Percentiles rank a stretch among this genome's conserved stretches.
Evolutionary conservation across 139 green algal genomes (phyloP).

Genomic region (Pleodorina starrii): DNA sequence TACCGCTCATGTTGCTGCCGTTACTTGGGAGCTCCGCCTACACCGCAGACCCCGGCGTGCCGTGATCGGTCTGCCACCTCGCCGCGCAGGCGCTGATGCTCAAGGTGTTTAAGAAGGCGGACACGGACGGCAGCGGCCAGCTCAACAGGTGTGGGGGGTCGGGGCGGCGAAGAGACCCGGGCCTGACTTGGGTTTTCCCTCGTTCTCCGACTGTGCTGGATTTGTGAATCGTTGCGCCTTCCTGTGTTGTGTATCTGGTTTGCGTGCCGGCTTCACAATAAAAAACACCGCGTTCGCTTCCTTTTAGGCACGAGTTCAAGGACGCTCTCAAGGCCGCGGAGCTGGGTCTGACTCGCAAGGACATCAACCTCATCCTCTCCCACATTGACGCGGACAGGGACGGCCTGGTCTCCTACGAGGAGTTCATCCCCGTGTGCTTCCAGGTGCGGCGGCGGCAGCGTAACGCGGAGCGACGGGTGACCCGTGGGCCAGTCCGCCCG

Average conservation of each 20-base stretch:
- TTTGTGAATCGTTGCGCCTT: background rate
- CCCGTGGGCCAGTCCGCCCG: too few relatives aligned
- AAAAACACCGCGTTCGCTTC: too few relatives aligned
- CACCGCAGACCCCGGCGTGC: background rate
- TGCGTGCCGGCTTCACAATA: background rate
- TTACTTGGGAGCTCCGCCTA: too few relatives aligned
- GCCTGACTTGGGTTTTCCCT: too few relatives aligned
- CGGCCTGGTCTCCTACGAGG: constrained; percentile 56
- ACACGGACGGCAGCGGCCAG: constrained; percentile 60
- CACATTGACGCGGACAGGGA: constrained; percentile 59
- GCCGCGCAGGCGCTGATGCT: constrained; percentile 55
- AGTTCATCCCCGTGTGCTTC: constrained; percentile 71
- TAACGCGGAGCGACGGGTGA: too few relatives aligned
- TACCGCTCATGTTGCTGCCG: too few relatives aligned
- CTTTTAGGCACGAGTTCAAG: constrained; percentile 71
- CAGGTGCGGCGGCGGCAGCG: constrained; percentile 32
- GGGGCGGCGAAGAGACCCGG: too few relatives aligned
- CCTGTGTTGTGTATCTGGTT: background rate
- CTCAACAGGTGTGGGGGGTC: constrained; percentile 45
- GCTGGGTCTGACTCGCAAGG: constrained; percentile 74
- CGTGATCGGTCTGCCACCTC: background rate
- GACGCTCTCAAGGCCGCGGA: constrained; percentile 67
- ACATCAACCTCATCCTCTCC: constrained; percentile 74
- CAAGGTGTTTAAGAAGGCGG: constrained; percentile 57
- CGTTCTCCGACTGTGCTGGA: too few relatives aligned